Conservation (phyloP, 1,139 yeast genomes). For the Geotrichum cucujoidarum region DNA sequence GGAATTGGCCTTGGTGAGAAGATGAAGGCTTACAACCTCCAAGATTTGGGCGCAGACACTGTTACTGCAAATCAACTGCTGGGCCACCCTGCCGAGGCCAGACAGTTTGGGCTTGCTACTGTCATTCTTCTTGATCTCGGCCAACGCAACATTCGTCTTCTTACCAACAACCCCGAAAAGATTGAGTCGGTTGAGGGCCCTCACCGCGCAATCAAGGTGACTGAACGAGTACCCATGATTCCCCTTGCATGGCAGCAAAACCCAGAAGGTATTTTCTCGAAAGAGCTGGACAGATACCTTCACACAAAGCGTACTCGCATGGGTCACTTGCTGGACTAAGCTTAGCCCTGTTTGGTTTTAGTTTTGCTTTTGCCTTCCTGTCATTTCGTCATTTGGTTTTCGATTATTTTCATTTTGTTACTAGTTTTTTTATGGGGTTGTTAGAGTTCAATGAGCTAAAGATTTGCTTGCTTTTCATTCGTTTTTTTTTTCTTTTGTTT, state of each 20-base stretch:
- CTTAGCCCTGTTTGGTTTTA: background rate
- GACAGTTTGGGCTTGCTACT: conserved; percentile 89
- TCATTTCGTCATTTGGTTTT: background rate
- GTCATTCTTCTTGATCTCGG: conserved; percentile 86
- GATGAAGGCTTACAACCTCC: conserved; percentile 91
- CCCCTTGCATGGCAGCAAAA: conserved; percentile 83
- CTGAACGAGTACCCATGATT: conserved; percentile 91
- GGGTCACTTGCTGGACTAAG: conserved; percentile 76
- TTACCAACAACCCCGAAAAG: conserved; percentile 96
- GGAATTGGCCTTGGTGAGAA: conserved; percentile 97
- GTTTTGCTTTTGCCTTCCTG: background rate
- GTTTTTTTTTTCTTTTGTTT: too few relatives aligned
- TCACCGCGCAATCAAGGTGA: conserved; percentile 61
- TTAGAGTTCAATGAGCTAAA: too few relatives aligned
- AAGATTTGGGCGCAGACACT: conserved; percentile 97
- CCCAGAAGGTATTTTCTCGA: conserved; percentile 64
- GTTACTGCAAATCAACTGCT: conserved; percentile 91
- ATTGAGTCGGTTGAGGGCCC: conserved; percentile 90
- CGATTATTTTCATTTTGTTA: too few relatives aligned
- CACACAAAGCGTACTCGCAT: conserved; percentile 91
- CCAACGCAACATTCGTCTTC: conserved; percentile 60
- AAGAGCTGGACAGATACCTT: conserved; percentile 87
- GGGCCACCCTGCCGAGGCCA: conserved; percentile 94
- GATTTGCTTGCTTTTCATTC: too few relatives aligned
- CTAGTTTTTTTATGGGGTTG: too few relatives aligned